Conservation (phyloP, 2,329 filamentous ascomycete genomes). For the Volutella citrinella region DNA sequence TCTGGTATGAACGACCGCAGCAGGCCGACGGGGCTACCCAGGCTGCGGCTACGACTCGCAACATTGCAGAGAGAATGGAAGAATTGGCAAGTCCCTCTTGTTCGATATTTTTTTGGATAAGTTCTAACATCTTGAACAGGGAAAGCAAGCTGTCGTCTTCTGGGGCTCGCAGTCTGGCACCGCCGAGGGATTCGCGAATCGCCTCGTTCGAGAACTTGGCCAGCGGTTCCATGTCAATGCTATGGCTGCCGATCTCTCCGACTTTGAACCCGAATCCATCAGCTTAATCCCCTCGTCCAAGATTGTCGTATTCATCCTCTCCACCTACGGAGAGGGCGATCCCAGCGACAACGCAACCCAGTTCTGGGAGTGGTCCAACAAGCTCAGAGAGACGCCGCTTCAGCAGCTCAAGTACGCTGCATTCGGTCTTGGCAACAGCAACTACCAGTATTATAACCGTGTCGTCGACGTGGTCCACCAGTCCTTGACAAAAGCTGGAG, state of each 20-base stretch:
- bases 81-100: conserved; percentile 5
- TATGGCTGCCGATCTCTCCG: conserved; percentile 37
- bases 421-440: conserved; percentile 34
- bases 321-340: conserved; percentile 35
- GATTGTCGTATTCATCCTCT: conserved; percentile 30
- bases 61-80: conserved; percentile 9
- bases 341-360: conserved; percentile 31
- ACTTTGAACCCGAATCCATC: conserved; percentile 40
- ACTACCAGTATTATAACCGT: conserved; percentile 33
- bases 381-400: conserved; percentile 5
- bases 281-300: conserved; percentile 20
- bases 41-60: conserved; percentile 5
- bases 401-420: conserved; percentile 24
- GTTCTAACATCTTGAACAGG: not conserved
- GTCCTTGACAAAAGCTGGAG: conserved; percentile 21
- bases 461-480: conserved; percentile 23
- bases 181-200: conserved; percentile 6
- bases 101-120: not conserved
- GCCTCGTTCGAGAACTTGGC: conserved; percentile 6
- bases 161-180: conserved; percentile 12
- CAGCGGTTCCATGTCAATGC: conserved; percentile 8
- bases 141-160: conserved; percentile 10
- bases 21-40: conserved; percentile 5
- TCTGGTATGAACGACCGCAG: conserved; percentile 9
- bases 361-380: conserved; percentile 23